phyloP scores from a whole-genome alignment of 495 filamentous ascomycete species.

The Xylona heveae region DNA sequence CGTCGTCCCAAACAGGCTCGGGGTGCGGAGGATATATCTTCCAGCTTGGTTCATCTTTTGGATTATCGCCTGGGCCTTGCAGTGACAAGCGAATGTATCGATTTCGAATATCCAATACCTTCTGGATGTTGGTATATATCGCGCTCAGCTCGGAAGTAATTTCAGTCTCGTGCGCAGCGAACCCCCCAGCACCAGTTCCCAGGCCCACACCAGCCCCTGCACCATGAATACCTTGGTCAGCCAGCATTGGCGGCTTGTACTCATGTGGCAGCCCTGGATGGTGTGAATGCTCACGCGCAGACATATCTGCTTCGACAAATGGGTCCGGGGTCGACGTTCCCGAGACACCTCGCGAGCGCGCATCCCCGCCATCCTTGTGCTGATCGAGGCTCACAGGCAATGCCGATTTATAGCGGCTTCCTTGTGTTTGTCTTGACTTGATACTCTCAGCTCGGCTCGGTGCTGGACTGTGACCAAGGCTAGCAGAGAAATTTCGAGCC shows the following conservation, averaged over 20 bases:
- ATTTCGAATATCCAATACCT: slow-evolving; percentile 60
- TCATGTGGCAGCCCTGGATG: slow-evolving; percentile 26
- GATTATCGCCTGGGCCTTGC: slow-evolving; percentile 61
- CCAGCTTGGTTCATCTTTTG: slow-evolving; percentile 69
- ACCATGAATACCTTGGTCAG: slow-evolving; percentile 26
- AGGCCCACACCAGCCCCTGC: slow-evolving; percentile 28
- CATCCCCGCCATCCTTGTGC: slow-evolving; percentile 12
- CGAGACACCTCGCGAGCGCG: slow-evolving; percentile 8
- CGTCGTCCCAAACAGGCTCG: slow-evolving; percentile 71
- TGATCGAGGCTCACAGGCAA: slow-evolving; percentile 12
- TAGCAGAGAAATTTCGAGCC: slow-evolving; percentile 13
- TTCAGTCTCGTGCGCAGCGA: slow-evolving; percentile 37
- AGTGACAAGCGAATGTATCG: slow-evolving; percentile 80
- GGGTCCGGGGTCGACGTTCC: slow-evolving; percentile 10
- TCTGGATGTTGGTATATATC: slow-evolving; percentile 76
- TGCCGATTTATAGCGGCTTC: slow-evolving; percentile 10
- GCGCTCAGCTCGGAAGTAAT: slow-evolving; percentile 61
- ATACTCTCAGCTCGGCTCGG: slow-evolving; percentile 18
- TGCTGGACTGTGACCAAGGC: slow-evolving; percentile 11
- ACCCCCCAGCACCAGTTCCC: slow-evolving; percentile 19
- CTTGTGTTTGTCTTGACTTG: slow-evolving; percentile 11
- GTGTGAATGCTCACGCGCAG: slow-evolving; percentile 21
- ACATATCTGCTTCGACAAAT: slow-evolving; percentile 20
- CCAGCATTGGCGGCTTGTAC: slow-evolving; percentile 21
- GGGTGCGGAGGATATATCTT: slow-evolving; percentile 77